A percentile compares a stretch with the other conserved stretches of the same genome.
phyloP scores from a whole-genome alignment of 148 eudicot genomes.

The Silene latifolia region DNA sequence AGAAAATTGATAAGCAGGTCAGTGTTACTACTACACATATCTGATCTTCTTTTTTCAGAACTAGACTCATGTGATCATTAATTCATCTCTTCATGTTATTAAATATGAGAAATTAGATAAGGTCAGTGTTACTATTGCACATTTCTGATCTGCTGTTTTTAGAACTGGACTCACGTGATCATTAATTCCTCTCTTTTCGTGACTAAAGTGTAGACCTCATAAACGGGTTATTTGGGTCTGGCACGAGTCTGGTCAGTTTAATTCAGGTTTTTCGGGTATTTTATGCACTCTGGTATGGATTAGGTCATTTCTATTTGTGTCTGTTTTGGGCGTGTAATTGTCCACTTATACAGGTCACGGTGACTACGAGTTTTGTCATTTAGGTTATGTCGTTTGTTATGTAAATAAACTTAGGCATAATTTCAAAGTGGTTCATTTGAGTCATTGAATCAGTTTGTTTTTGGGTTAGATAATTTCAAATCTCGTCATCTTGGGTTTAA shows the following conservation, averaged over 20 bases:
- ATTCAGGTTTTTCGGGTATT: neutral
- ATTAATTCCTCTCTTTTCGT: neutral
- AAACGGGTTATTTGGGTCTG: neutral
- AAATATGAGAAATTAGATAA: slow-evolving; percentile 60
- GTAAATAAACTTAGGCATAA: neutral
- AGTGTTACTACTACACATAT: slow-evolving; percentile 18
- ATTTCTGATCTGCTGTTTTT: neutral
- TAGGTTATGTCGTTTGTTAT: neutral
- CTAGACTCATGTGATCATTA: neutral
- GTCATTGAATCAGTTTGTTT: neutral
- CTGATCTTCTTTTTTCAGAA: neutral
- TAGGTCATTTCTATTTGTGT: neutral
- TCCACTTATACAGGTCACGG: neutral
- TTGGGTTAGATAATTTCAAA: neutral
- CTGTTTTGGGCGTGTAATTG: neutral
- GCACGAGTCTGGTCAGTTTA: neutral
- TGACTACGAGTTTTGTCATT: neutral
- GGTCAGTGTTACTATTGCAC: slow-evolving; percentile 38
- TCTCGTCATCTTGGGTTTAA: neutral
- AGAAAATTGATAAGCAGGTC: slow-evolving; percentile 74
- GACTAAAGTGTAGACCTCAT: neutral
- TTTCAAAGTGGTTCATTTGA: neutral
- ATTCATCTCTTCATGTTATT: slow-evolving; percentile 35
- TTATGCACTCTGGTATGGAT: neutral
- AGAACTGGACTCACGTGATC: neutral